A percentile compares a stretch with the other conserved stretches of the same genome.
These are phyloP conservation scores for Vitis hybrid DNA, from an alignment of 177 flowering plant species.

Conservation along the genomic window DNA sequence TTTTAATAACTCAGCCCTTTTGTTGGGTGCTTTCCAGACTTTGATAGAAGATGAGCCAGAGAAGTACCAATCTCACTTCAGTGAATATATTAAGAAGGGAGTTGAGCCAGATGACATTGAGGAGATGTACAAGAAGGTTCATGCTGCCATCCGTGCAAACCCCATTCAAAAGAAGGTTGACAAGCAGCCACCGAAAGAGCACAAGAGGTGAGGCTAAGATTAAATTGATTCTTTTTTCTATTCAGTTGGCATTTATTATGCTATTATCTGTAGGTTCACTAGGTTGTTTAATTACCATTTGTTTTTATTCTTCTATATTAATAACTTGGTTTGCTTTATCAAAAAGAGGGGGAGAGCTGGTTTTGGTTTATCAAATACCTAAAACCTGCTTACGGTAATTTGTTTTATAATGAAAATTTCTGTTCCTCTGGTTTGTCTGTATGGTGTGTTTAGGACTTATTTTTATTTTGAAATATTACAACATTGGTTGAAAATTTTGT, in stretches of 20 bases:
- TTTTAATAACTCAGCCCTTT: not conserved
- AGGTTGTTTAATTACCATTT: too few species aligned
- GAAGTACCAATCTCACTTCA: conserved; percentile 78
- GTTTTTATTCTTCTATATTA: too few species aligned
- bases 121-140: conserved; percentile 77
- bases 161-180: conserved; percentile 59
- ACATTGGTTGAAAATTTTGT: too few species aligned
- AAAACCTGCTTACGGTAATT: too few species aligned
- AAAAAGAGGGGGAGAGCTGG: too few species aligned
- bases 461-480: too few species aligned
- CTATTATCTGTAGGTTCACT: too few species aligned
- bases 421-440: too few species aligned
- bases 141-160: conserved; percentile 89
- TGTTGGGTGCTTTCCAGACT: conserved; percentile 29
- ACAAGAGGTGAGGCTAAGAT: conserved; percentile 60
- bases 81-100: conserved; percentile 65
- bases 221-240: not conserved
- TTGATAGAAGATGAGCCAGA: conserved; percentile 90
- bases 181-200: conserved; percentile 65
- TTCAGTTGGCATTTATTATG: not conserved
- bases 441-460: too few species aligned
- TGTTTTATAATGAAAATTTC: too few species aligned
- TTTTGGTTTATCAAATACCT: too few species aligned
- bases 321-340: too few species aligned
- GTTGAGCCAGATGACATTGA: conserved; percentile 67